These are phyloP conservation scores for Citrus australasica DNA, from an alignment of 345 rosid genomes.

Conservation along the genomic window DNA sequence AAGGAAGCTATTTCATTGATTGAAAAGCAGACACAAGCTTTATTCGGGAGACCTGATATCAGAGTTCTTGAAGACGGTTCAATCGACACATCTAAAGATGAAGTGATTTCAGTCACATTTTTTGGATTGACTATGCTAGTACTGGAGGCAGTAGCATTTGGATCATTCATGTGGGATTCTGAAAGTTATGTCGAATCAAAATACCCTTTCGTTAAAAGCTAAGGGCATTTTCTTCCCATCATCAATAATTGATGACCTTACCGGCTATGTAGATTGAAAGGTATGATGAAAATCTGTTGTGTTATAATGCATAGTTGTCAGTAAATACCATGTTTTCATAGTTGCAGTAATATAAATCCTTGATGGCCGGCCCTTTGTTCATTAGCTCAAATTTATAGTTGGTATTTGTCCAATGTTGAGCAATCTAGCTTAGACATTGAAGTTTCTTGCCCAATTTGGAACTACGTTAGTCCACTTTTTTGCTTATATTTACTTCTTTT, in stretches of 20 bases:
- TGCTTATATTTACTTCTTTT: not conserved
- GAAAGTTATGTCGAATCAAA: conserved; percentile 85
- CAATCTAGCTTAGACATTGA: not conserved
- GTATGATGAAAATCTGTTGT: not conserved
- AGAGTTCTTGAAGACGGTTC: conserved; percentile 70
- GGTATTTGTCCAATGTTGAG: not conserved
- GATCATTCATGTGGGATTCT: conserved; percentile 90
- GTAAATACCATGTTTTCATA: not conserved
- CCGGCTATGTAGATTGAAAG: not conserved
- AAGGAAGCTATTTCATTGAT: conserved; percentile 79
- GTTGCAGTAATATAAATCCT: not conserved
- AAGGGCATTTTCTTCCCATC: not conserved
- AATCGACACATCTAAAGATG: conserved; percentile 58
- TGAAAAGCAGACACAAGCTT: conserved; percentile 87
- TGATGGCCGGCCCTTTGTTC: not conserved
- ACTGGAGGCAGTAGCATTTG: conserved; percentile 86
- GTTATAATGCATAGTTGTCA: not conserved
- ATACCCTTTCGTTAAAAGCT: conserved; percentile 64
- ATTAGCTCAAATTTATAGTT: not conserved
- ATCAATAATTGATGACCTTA: not conserved
- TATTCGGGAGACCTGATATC: conserved; percentile 87
- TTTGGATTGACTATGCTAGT: conserved; percentile 82
- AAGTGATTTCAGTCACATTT: conserved; percentile 51
- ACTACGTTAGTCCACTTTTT: not conserved
- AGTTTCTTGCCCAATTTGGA: not conserved